Evolutionary conservation across 164 flowering plant genomes (phyloP), one percentile per base, ranked within the genome.

Genomic region (Platanus orientalis): DNA sequence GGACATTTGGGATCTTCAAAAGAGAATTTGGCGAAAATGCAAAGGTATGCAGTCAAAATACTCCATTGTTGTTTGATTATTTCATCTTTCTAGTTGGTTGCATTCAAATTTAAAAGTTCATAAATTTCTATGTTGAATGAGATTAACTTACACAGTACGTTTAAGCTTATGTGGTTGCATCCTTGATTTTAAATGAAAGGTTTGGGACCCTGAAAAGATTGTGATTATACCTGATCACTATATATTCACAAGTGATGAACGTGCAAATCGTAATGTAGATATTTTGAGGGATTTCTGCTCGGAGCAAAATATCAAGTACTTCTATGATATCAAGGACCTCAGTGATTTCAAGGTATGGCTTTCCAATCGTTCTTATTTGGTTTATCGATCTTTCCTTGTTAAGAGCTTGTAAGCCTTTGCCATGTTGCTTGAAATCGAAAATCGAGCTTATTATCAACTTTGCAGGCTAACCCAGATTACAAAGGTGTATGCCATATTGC

Each of bases 401-500:
- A 34, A 34, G 39, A 34, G 39, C 9, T 34, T 68, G 30, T 36
- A 30, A 13, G 12, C 16, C n/a, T n/a, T n/a, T n/a, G n/a, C n/a
- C n/a, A n/a, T n/a, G n/a, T 26, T 16, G 39, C 23, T 23, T 68
- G 53, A 36, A 27, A 24, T 45, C 54, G 17, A 11, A 44, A 11
- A n/a, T 47, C 27, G 28, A 3, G 5, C 60, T 64, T 67, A 17
- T n/a, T 54, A 12, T 27, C 53, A 25, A 60, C 7, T 57, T 58
- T 79, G 58, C 83, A 94, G 97, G 99, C 81, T 20, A 95, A 94
- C 75, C 99, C 97, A 54, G 97, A 94, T 72, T 92, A 95, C 40
- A 92, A 95, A 78, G 99, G 99, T 68, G 97, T 95, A 16, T 92
- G 99, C 70, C 99, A 95, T 77, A 71, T 95, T 66, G 97, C 99